Evolutionary conservation across 2,329 filamentous ascomycete genomes (phyloP).

Genomic region (Neospermospora avenae): DNA sequence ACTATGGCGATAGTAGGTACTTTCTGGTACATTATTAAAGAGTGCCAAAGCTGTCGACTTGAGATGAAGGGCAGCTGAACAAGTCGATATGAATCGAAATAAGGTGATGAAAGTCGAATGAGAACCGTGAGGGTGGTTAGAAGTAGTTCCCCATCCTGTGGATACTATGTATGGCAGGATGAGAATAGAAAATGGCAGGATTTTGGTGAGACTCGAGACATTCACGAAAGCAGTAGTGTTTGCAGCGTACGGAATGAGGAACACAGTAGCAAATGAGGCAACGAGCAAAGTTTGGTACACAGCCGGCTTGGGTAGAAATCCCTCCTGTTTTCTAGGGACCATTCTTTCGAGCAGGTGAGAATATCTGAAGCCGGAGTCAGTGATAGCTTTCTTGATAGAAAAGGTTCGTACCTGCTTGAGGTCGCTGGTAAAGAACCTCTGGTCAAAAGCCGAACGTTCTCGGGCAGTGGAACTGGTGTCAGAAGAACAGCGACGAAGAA

Average conservation of each 20-base stretch:
- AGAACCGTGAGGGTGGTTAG: conserved; percentile 39
- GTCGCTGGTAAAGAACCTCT: conserved; percentile 20
- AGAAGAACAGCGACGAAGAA: conserved; percentile 59
- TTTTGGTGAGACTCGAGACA: conserved; percentile 35
- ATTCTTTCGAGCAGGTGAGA: conserved; percentile 36
- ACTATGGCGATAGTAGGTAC: conserved; percentile 48
- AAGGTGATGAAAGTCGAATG: conserved; percentile 43
- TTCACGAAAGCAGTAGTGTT: conserved; percentile 41
- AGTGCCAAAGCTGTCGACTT: conserved; percentile 44
- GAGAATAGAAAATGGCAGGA: conserved; percentile 45
- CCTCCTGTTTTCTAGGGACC: conserved; percentile 41
- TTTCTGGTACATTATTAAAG: conserved; percentile 45
- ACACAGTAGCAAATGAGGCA: conserved; percentile 38
- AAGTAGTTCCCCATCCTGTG: conserved; percentile 45
- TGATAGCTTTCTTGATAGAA: neutral
- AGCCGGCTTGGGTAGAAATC: conserved; percentile 42
- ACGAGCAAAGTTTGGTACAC: conserved; percentile 37
- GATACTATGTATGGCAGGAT: conserved; percentile 47
- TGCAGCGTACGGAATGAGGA: conserved; percentile 40
- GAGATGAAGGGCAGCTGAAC: conserved; percentile 44
- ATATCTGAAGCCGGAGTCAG: conserved; percentile 22
- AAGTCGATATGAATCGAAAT: conserved; percentile 46
- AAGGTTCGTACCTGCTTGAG: conserved; percentile 20
- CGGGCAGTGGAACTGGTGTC: conserved; percentile 47
- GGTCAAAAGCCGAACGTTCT: conserved; percentile 30